These are phyloP conservation scores for Coffea canephora DNA, from an alignment of 257 asterid genomes.

Conservation along the genomic window DNA sequence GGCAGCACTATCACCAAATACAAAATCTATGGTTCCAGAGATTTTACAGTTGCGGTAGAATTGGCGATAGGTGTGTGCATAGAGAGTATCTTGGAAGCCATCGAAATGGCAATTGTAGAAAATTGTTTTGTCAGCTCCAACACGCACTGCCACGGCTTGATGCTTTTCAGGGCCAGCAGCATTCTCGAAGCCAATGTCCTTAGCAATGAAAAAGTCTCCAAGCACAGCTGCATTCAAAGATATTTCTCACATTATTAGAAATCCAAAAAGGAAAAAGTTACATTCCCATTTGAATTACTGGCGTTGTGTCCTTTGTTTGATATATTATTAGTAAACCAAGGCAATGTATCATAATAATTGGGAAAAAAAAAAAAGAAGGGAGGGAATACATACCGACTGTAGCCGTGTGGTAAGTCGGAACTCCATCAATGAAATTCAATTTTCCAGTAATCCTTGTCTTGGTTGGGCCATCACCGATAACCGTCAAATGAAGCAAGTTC, in stretches of 20 bases:
- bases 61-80: slow-evolving; percentile 71
- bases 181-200: slow-evolving; percentile 77
- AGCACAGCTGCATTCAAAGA: slow-evolving; percentile 45
- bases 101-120: slow-evolving; percentile 74
- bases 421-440: slow-evolving; percentile 41
- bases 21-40: slow-evolving; percentile 84
- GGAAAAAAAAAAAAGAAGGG: background rate
- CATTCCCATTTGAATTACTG: too few species aligned
- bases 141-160: slow-evolving; percentile 84
- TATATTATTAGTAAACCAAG: too few species aligned
- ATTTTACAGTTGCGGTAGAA: slow-evolving; percentile 64
- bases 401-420: slow-evolving; percentile 47
- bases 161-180: slow-evolving; percentile 69
- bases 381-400: slow-evolving; percentile 41
- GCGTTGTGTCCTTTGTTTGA: background rate
- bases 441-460: slow-evolving; percentile 53
- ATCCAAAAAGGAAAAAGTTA: background rate
- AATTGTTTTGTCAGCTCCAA: slow-evolving; percentile 59
- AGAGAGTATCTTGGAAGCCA: slow-evolving; percentile 84
- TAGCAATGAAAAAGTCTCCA: slow-evolving; percentile 70
- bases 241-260: background rate
- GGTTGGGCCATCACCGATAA: slow-evolving; percentile 65
- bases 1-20: slow-evolving; percentile 80
- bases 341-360: background rate
- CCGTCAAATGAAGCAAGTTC: slow-evolving; percentile 28